Evolutionary conservation across 768 basidiomycete genomes (phyloP).

Genomic region (Suillus discolor): DNA sequence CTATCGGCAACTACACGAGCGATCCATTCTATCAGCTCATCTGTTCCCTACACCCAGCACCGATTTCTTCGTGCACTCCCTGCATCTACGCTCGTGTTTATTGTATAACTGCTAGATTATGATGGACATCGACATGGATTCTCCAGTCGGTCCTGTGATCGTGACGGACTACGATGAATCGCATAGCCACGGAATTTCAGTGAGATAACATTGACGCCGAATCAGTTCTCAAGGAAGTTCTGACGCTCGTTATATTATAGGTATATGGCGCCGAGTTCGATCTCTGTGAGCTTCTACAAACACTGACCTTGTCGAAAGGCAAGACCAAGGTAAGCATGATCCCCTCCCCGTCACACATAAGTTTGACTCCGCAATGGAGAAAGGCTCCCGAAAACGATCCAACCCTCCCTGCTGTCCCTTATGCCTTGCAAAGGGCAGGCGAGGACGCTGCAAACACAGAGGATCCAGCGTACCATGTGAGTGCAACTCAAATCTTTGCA

Average conservation of each 20-base stretch:
- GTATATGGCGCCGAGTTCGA: slow-evolving; percentile 40
- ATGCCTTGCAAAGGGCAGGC: slow-evolving; percentile 36
- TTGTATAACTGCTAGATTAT: slow-evolving; percentile 12
- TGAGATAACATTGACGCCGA: slow-evolving; percentile 16
- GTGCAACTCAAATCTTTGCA: slow-evolving; percentile 10
- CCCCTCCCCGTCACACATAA: not conserved
- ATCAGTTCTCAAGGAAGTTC: slow-evolving; percentile 6
- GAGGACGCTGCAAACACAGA: slow-evolving; percentile 47
- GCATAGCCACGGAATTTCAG: slow-evolving; percentile 22
- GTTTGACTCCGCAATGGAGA: slow-evolving; percentile 26
- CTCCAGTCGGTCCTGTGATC: slow-evolving; percentile 32
- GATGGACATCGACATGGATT: slow-evolving; percentile 38
- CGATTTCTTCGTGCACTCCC: not conserved
- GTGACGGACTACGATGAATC: slow-evolving; percentile 22
- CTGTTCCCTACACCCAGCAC: slow-evolving; percentile 20
- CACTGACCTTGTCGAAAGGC: slow-evolving; percentile 47
- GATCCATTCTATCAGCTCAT: slow-evolving; percentile 7
- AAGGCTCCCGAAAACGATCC: slow-evolving; percentile 30
- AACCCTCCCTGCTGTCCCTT: slow-evolving; percentile 23
- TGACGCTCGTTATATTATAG: slow-evolving; percentile 14
- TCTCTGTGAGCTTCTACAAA: slow-evolving; percentile 54
- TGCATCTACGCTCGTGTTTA: slow-evolving; percentile 4
- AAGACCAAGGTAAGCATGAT: slow-evolving; percentile 32
- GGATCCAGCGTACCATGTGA: slow-evolving; percentile 46
- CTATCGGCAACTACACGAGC: slow-evolving; percentile 9